Base-by-base conservation (phyloP, 108 stramenopile species). In the Nannochloropsis gaditana region DNA sequence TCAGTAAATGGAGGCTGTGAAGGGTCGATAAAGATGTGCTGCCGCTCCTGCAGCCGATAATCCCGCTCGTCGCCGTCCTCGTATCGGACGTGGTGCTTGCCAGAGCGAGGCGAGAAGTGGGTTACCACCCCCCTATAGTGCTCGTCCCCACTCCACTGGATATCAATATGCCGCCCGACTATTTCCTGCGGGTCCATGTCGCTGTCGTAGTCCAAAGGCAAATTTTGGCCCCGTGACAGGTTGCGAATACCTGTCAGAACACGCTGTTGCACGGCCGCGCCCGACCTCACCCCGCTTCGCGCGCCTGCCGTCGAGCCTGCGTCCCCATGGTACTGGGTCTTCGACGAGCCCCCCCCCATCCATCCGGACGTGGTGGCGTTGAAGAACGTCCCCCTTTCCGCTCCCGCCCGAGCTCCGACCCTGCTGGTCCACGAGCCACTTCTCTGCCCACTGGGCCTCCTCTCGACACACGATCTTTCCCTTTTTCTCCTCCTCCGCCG, bases 31-130 rank as follows among this genome's bases (percentile, higher is more conserved):
- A 73, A n/a, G 19, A 73, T n/a, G n/a, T 73, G 59, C n/a, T 73
- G 59, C 59, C 59, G 59, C n/a, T 73, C 59, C 3, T n/a, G 15
- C 15, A 73, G 59, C 3, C 15, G 2, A 73, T 73, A 73, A n/a
- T 73, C 59, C 19, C 59, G 59, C 59, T 73, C 59, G n/a, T 73
- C 59, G 59, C 59, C 59, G n/a, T 73, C 59, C 59, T 73, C 59
- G 6, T 73, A 73, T n/a, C 59, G 15, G 4, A 73, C 59, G 59
- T 73, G 59, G 6, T 73, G 59, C 59, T 73, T 3, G 19, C 59
- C 59, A 4, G 59, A 73, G 3, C 59, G 15, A 15, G 59, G 59
- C 59, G 59, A 73, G n/a, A n/a, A 73, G n/a, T 73, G 59, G 2
- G 59, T n/a, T n/a, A 73, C 8, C 59, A 4, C n/a, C 59, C 59